Conservation (phyloP, 306 rosid species). For the Fragaria vesca region DNA sequence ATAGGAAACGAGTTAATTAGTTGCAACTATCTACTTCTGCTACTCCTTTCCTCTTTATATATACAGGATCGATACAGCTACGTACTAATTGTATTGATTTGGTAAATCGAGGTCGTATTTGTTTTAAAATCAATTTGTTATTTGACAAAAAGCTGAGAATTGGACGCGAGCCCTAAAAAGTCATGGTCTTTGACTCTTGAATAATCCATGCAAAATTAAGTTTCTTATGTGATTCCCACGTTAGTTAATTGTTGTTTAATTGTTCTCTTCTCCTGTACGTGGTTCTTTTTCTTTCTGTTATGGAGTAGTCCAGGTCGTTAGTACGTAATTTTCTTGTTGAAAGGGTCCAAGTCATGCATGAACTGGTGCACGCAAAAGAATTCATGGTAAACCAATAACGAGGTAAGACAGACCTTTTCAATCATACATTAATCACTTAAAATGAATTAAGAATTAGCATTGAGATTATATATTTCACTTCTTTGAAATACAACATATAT, state of each 20-base stretch:
- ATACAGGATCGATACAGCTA: too few species aligned
- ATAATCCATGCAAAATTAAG: too few species aligned
- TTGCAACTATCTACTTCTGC: not conserved
- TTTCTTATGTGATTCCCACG: not conserved
- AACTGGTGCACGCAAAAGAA: not conserved
- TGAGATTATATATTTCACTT: not conserved
- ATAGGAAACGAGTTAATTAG: not conserved
- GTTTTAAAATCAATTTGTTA: not conserved
- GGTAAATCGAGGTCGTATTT: not conserved
- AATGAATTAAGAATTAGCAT: not conserved
- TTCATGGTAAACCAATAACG: not conserved
- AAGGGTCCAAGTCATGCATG: not conserved
- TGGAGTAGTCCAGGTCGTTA: not conserved
- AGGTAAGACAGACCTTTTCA: too few species aligned
- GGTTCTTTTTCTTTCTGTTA: not conserved
- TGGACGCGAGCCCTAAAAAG: not conserved
- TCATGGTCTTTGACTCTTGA: not conserved
- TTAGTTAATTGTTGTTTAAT: too few species aligned
- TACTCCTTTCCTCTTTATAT: not conserved
- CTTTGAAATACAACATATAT: not conserved
- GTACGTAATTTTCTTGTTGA: not conserved
- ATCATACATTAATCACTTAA: too few species aligned
- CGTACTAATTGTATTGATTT: too few species aligned
- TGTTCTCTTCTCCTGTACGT: too few species aligned
- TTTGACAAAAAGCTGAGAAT: not conserved